Evolutionary conservation across 202 grass and related monocot species (phyloP), one percentile per base, ranked within the genome.

Genomic region (Schoenoplectus tabernaemontani): DNA sequence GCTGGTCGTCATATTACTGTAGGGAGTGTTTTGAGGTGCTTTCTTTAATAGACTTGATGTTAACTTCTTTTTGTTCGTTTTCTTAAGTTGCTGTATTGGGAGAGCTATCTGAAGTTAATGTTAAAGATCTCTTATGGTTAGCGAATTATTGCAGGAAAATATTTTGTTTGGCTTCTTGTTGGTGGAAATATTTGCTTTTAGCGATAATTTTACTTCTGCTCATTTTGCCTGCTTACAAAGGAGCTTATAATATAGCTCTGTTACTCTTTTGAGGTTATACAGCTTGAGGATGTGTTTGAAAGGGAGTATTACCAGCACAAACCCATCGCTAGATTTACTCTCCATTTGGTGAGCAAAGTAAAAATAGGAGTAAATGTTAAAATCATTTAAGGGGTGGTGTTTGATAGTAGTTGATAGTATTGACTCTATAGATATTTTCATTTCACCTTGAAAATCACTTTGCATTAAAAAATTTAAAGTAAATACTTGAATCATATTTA

Each of bases 1-100:
- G 76, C 16, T 78, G 76, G 59, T 32, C 32, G 28, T 62, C 7
- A 58, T 78, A 62, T 61, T 80, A 64, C 65, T 50, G 59, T 80
- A 80, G 78, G 78, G 44, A 54, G 78, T 63, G 78, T 80, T 42
- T 41, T 80, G 58, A 80, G 78, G 78, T 80, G 77, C 28, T 80
- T 80, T 80, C 58, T 80, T 78, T 65, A 61, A 36, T 80, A 64
- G 57, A 80, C 41, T 13, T 63, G 30, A 62, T 79, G 19, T 65
- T 80, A 19, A 80, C 59, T 65, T 77, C 64, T 41, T 76, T 42
- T 38, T 61, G 5, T 61, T 59, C 10, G 5, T 65, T 43, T 60
- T 28, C 22, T 37, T 64, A 80, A 80, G 26, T 44, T 24, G 20
- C 28, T 76, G 7, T 60, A 62, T 62, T 60, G 76, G 76, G 23